A percentile compares a stretch with the other conserved stretches of the same genome.
Evolutionary conservation across 257 asterid genomes (phyloP).

Genomic region (Plantago elongata): DNA sequence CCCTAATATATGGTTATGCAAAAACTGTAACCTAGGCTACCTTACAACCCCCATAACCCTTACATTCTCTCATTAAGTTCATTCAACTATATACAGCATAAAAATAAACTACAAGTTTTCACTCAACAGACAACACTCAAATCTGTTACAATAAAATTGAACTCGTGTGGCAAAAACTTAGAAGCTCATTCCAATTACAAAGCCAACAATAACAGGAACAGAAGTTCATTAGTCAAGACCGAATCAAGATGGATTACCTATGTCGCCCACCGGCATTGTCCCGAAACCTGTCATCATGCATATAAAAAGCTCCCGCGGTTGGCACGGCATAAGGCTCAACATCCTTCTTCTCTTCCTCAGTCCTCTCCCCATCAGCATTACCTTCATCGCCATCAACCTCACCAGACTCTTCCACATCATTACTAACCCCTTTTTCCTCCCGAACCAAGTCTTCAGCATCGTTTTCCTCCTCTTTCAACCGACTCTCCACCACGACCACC

Average conservation of each 20-base stretch:
- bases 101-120: too few species aligned
- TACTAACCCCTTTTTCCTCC: conserved; percentile 1
- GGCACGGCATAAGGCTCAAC: conserved; percentile 92
- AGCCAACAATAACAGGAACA: background rate
- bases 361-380: conserved; percentile 23
- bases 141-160: too few species aligned
- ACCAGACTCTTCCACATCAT: conserved; percentile 21
- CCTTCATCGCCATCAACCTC: too few species aligned
- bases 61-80: too few species aligned
- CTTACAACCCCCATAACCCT: too few species aligned
- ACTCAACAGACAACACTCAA: too few species aligned
- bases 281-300: conserved; percentile 97
- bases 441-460: conserved; percentile 27
- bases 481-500: conserved; percentile 27
- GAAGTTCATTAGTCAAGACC: too few species aligned
- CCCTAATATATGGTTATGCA: too few species aligned
- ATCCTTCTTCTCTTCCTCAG: conserved; percentile 61
- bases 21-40: too few species aligned
- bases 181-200: background rate
- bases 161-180: too few species aligned
- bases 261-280: conserved; percentile 72
- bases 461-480: conserved; percentile 19
- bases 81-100: too few species aligned
- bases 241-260: conserved; percentile 55
- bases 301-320: conserved; percentile 95